Evolutionary conservation across 768 basidiomycete species (phyloP).

Genomic region (Pleurotus djamor): DNA sequence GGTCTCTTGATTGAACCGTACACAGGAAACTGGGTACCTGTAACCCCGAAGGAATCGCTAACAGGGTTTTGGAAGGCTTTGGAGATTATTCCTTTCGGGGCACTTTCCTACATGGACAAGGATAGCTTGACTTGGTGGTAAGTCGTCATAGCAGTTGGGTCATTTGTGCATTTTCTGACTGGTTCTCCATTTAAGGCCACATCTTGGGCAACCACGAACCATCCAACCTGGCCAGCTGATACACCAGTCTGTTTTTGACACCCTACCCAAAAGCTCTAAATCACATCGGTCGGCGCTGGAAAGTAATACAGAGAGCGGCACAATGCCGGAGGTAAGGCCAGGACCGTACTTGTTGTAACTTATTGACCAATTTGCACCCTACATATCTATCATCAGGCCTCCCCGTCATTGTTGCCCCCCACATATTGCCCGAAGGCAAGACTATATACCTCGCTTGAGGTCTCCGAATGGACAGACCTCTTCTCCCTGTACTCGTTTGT

Average conservation of each 20-base stretch:
- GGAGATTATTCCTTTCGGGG: conserved; percentile 8
- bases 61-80: conserved; percentile 13
- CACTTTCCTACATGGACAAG: background rate
- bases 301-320: no score
- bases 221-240: conserved; percentile 7
- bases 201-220: background rate
- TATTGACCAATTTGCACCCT: no score
- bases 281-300: no score
- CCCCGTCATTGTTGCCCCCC: no score
- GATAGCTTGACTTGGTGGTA: background rate
- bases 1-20: conserved; percentile 12
- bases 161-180: background rate
- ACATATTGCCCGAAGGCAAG: no score
- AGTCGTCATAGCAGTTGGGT: background rate
- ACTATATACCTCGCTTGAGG: no score
- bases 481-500: no score
- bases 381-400: no score
- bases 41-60: conserved; percentile 11
- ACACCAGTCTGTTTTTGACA: conserved; percentile 5
- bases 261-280: no score
- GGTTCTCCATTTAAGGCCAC: background rate
- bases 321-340: no score
- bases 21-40: conserved; percentile 4
- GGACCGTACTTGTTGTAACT: no score
- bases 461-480: no score